Evolutionary conservation across 2,329 filamentous ascomycete species (phyloP), one percentile per base, ranked within the genome.

Genomic region (Phialophora verrucosa): DNA sequence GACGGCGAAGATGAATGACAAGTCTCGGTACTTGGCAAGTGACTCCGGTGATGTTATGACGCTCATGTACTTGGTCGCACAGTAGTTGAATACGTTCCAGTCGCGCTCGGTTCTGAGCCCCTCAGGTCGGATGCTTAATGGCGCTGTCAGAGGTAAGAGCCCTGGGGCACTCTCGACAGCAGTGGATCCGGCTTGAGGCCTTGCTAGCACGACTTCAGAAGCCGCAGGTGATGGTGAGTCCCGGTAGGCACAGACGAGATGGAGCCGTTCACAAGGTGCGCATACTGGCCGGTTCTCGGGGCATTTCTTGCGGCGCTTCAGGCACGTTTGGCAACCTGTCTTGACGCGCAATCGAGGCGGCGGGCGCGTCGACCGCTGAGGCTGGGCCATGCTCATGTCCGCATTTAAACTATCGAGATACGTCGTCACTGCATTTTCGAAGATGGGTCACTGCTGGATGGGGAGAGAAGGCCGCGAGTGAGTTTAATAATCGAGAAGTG

Each of bases 261-360:
- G 31, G 14, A 66, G 59, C 35, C 59, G 63, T 44, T 51, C 35
- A 57, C 65, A 72, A 35, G 66, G 57, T 35, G 61, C 78, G 42
- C 75, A 77, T 63, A 64, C 74, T 8, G 75, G 74, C 67, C 72
- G 72, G 32, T 70, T 72, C 25, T 72, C 74, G 65, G 71, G 72
- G 35, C 74, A 74, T 49, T 64, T 76, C 17, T 74, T 75, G 8
- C 67, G 64, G 23, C 69, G 53, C 27, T 62, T 61, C 25, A 64
- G 35, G 54, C 64, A 66, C 17, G 60, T 70, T 35, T 54, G 54
- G 59, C 69, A 70, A 17, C 69, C 69, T 14, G 69, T 70, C 54
- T 69, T 70, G 27, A 67, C 69, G 25, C 69, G 59, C 25, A 70
- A 35, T 51, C 63, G 66, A 35, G 68, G 62, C 47, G 67, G 67